Conservation (phyloP, 306 rosid genomes). For the Cucurbita ficifolia region DNA sequence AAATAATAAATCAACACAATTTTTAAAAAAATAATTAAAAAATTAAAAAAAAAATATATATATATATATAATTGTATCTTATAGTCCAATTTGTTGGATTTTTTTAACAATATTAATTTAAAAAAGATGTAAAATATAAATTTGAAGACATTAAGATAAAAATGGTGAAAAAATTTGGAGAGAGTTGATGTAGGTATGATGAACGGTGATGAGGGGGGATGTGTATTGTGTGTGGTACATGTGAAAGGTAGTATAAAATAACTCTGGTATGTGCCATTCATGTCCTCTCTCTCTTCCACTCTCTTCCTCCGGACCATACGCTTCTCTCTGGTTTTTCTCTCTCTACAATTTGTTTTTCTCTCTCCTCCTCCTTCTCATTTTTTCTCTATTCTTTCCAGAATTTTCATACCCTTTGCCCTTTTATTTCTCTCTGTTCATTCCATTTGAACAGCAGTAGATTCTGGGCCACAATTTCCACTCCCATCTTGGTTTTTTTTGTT, state of each 20-base stretch:
- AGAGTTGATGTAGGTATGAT: not conserved
- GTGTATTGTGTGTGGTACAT: not conserved
- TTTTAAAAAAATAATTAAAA: too few species aligned
- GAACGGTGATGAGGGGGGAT: not conserved
- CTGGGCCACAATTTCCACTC: not conserved
- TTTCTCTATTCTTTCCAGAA: not conserved
- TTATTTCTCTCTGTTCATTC: not conserved
- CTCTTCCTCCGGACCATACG: slow-evolving; percentile 16
- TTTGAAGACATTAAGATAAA: too few species aligned
- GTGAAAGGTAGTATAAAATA: not conserved
- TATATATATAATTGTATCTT: too few species aligned
- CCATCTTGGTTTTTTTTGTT: not conserved
- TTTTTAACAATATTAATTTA: too few species aligned
- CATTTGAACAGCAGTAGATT: not conserved
- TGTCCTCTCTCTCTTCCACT: not conserved
- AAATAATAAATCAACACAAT: too few species aligned
- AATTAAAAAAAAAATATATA: too few species aligned
- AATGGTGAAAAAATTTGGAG: too few species aligned
- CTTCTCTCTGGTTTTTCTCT: slow-evolving; percentile 1
- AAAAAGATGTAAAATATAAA: too few species aligned
- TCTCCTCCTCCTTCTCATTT: not conserved
- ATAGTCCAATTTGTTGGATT: too few species aligned
- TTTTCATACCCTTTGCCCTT: not conserved
- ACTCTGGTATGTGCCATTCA: not conserved
- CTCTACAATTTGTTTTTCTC: not conserved